phyloP scores from a whole-genome alignment of 75 land plant species.

The Pinus taeda region DNA sequence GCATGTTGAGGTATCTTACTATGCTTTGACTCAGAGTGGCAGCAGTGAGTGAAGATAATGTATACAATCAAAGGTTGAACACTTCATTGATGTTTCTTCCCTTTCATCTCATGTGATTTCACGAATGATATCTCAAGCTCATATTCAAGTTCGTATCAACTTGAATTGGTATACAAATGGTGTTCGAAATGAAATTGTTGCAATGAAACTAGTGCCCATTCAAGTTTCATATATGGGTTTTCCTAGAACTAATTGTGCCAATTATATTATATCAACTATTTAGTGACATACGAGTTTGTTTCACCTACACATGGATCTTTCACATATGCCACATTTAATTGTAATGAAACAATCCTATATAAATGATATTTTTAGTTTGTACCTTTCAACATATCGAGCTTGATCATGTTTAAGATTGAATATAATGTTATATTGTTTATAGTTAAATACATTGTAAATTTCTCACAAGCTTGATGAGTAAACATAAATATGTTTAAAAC shows the following conservation, averaged over 20 bases:
- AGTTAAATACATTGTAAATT: too few species aligned
- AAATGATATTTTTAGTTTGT: too few species aligned
- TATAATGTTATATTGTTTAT: too few species aligned
- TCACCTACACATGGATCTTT: conserved; percentile 39
- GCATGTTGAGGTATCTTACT: too few species aligned
- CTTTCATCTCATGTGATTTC: conserved; percentile 48
- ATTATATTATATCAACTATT: conserved; percentile 51
- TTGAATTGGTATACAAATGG: conserved; percentile 57
- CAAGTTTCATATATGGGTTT: conserved; percentile 63
- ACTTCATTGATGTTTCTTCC: conserved; percentile 41
- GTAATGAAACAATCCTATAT: too few species aligned
- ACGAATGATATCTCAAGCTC: conserved; percentile 34
- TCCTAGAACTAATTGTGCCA: conserved; percentile 56
- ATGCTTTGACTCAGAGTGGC: conserved; percentile 51
- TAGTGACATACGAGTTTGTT: conserved; percentile 53
- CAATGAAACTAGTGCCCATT: conserved; percentile 39
- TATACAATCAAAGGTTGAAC: conserved; percentile 39
- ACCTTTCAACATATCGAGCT: too few species aligned
- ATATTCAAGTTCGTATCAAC: conserved; percentile 45
- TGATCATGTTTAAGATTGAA: too few species aligned
- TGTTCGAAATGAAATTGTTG: conserved; percentile 53
- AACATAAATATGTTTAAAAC: too few species aligned
- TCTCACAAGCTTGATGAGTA: too few species aligned
- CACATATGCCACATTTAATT: conserved; percentile 53
- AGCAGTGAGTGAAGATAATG: conserved; percentile 52